Conservation (phyloP, 2,329 filamentous ascomycete species). For the Diaporthe caulivora region DNA sequence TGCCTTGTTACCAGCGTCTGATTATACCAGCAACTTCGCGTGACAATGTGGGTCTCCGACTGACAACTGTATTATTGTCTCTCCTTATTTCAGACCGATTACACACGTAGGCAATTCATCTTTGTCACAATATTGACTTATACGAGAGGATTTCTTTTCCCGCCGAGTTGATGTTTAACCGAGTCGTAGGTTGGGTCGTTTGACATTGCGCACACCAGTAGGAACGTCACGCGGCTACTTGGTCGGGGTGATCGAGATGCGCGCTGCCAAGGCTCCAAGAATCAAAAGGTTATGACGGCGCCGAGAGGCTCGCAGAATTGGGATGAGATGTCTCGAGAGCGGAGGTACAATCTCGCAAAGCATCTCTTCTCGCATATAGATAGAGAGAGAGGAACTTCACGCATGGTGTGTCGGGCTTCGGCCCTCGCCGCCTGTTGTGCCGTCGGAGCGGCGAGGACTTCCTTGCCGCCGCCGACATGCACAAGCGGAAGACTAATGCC, state of each 20-base stretch:
- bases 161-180: not conserved
- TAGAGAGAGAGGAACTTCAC: not conserved
- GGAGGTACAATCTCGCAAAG: not conserved
- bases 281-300: not conserved
- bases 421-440: not conserved
- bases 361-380: not conserved
- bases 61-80: not conserved
- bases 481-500: not conserved
- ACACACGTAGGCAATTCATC: not conserved
- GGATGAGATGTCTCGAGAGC: not conserved
- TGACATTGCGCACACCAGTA: not conserved
- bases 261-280: not conserved
- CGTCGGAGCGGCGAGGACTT: not conserved
- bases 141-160: not conserved
- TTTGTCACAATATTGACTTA: not conserved
- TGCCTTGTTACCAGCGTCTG: too few relatives aligned
- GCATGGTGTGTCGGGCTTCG: not conserved
- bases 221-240: not conserved
- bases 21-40: not conserved
- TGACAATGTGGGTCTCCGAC: too few relatives aligned
- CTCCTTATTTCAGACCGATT: not conserved
- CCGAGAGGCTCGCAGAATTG: not conserved
- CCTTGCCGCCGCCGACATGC: not conserved
- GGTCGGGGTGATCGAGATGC: not conserved
- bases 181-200: not conserved